Evolutionary conservation across 257 asterid genomes (phyloP), one percentile per base, ranked within the genome.

Genomic region (Anisodus tanguticus): DNA sequence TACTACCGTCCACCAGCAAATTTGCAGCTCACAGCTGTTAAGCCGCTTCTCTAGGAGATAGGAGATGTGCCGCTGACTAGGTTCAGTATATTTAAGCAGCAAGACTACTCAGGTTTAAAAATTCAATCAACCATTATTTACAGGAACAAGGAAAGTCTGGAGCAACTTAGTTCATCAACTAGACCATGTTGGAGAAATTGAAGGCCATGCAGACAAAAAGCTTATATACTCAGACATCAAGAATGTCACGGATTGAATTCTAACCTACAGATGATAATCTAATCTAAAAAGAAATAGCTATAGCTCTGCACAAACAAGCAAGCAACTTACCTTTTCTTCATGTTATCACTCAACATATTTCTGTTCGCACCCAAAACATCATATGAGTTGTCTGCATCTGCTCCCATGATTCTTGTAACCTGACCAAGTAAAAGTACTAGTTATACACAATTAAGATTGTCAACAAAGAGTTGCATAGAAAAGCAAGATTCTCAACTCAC

Each of bases 381-480:
- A 85, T 94, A 96, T 9, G 94, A 94, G 85, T 95, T 92, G 74
- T 89, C 94, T 63, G 84, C 93, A 88, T 92, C 94, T 80, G 95
- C 94, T 62, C 90, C 92, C 87, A 93, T 90, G 86, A 96, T 93
- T 91, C 99, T 92, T 77, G 97, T 92, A 86, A 97, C 89, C 98
- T 97, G 89, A 68, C 64, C 72, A 76, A 58, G 16, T 43, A 58
- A 69, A 85, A 83, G 47, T 22, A 67, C 51, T 31, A n/a, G 64
- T 51, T 45, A 71, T 3, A 74, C 10, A 39, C 43, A 19, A 58
- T 15, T 16, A 9, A 49, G 63, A 26, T 26, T 51, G 63, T 76
- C 63, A 4, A 76, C 63, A 12, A 12, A 22, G 22, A 76, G 22
- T 26, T 0, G 13, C 13, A 26, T 49, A 22, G 81, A 76, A 51